These are phyloP conservation scores for Hymenoscyphus albidus DNA, from an alignment of 2,329 filamentous ascomycete genomes.

Conservation along the genomic window DNA sequence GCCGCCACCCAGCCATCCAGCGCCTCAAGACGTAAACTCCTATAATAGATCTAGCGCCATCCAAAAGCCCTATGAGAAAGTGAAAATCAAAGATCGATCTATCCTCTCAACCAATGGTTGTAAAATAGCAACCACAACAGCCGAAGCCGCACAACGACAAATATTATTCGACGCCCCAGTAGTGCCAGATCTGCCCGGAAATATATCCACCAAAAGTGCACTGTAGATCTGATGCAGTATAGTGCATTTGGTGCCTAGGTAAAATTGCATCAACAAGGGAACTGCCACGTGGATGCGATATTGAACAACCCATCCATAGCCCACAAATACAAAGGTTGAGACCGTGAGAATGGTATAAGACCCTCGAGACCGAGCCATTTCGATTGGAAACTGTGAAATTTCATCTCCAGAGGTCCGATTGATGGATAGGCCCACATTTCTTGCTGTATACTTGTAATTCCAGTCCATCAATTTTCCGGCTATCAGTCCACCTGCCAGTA, in stretches of 20 bases:
- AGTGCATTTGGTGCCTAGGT: constrained; percentile 52
- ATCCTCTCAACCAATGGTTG: constrained; percentile 51
- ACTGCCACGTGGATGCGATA: constrained; percentile 39
- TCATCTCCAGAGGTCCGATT: constrained; percentile 45
- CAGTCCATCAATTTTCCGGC: constrained; percentile 46
- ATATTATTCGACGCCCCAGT: constrained; percentile 60
- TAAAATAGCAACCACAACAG: constrained; percentile 52
- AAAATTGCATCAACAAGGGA: constrained; percentile 50
- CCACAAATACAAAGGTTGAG: constrained; percentile 18
- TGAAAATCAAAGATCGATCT: constrained; percentile 57
- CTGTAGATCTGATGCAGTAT: constrained; percentile 56
- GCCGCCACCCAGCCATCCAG: background rate
- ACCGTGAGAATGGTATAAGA: constrained; percentile 1
- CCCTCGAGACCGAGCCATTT: constrained; percentile 18
- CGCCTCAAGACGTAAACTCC: background rate
- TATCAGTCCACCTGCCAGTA: background rate
- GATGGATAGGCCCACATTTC: constrained; percentile 41
- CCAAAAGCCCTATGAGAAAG: constrained; percentile 44
- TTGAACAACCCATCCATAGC: constrained; percentile 32
- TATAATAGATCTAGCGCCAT: background rate
- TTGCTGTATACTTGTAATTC: constrained; percentile 49
- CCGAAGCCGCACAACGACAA: constrained; percentile 54
- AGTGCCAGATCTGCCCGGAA: constrained; percentile 53
- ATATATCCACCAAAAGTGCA: constrained; percentile 57
- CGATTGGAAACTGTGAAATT: constrained; percentile 38